Base-by-base conservation (phyloP, 768 basidiomycete genomes). In the Termitomyces sp. region DNA sequence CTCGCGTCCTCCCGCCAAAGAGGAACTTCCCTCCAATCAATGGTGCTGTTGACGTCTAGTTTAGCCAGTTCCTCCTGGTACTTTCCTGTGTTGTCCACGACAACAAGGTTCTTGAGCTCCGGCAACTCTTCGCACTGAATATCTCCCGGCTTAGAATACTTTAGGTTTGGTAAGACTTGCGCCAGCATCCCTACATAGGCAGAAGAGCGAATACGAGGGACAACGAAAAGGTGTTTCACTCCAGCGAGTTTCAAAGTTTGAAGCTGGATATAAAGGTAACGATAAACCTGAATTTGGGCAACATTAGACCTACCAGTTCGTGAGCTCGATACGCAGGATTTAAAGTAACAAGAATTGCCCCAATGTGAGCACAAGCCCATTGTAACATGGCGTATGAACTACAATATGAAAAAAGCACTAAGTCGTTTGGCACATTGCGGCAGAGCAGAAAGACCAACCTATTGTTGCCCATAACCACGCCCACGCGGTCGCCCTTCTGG, bases 311-410 rank as follows among this genome's bases (percentile, higher is more conserved):
- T 81, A 90, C 89, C 51, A 93, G 76, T 67, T 94, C 91, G 34
- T 79, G 76, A 6, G 85, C 62, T 27, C 86, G 82, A 67, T 91
- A 93, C 0, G 91, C 89, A 3, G 91, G 92, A 63, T 94, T 94
- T 46, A 93, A 77, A 8, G 91, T 92, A 22, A 89, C 90, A 36
- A 93, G 71, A 54, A 93, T 84, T 13, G 89, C 91, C n/a, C 91
- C 91, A 57, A 92, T 79, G 50, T 82, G 84, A n/a, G 90, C 89
- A 58, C 88, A 89, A 3, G 91, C 91, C 91, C 90, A 93, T 64
- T 94, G 91, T 24, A 93, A 72, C 74, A 82, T 77, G 0, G 90
- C 90, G 68, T 94, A 94, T 18, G 89, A 77, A 65, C 91, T 92
- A 60, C 32, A 59, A 32, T 18, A 37, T 8, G 5, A 32, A 39